Base-by-base conservation (phyloP, 345 rosid species). In the Moricandia arvensis region DNA sequence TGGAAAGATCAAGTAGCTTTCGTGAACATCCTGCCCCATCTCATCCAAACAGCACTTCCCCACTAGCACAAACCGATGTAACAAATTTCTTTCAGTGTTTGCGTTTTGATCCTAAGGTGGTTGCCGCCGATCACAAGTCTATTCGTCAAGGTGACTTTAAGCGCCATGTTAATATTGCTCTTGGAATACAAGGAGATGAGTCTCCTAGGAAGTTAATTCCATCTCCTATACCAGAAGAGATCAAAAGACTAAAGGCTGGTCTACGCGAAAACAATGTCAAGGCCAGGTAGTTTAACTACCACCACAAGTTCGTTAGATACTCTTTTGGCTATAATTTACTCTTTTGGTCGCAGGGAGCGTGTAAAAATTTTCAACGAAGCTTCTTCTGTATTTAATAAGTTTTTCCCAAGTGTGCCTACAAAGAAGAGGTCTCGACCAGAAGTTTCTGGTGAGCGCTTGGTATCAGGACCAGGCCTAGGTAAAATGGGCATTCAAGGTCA, bases 361-460 rank as follows among this genome's bases (percentile, higher is more conserved):
- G 47, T 66, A 59, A 90, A 87, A 84, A 84, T 79, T 26, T 95
- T 88, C 86, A 84, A 59, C 68, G 98, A 95, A 80, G 90, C 97
- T 74, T 85, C 93, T 74, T 88, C 87, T 75, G 90, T 85, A 58
- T 82, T 92, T 80, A 92, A 88, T 85, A 87, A 92, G 73, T 83
- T 79, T 77, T 88, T 92, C 66, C 90, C 97, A 26, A 85, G 79
- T 68, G 47, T 87, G 71, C 85, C 87, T 49, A 81, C 95, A 63
- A 95, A 86, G 88, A 92, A 89, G 83, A 90, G 97, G 81, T 88
- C 96, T 78, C 87, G 96, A 65, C 80, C 82, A 75, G 99, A 92
- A 72, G 81, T 84, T 83, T 58, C 88, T 71, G 72, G 77, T 85
- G 95, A 89, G 18, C 88, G 87, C 59, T 80, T 89, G 53, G 75